phyloP scores from a whole-genome alignment of 2,329 filamentous ascomycete species.

The Alternaria arborescens region DNA sequence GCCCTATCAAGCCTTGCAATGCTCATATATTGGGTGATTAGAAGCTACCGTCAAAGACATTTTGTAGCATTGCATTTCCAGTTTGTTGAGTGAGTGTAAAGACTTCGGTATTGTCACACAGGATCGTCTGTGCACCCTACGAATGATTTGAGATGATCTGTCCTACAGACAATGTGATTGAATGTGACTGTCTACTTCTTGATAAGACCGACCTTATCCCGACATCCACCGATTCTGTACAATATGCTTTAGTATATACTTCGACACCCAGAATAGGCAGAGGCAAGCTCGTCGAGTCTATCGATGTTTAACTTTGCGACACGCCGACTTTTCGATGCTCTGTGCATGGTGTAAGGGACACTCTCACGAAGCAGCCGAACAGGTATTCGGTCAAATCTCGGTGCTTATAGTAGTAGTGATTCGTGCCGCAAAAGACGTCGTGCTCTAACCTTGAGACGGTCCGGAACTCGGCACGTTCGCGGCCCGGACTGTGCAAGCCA shows the following conservation, averaged over 20 bases:
- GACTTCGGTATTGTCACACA: not conserved
- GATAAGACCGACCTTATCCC: not conserved
- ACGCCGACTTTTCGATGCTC: not conserved
- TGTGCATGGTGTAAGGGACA: not conserved
- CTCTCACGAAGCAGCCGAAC: not conserved
- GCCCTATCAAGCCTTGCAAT: not conserved
- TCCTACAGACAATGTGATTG: not conserved
- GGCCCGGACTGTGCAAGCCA: conserved; percentile 1
- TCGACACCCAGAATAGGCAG: not conserved
- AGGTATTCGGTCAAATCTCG: conserved; percentile 3
- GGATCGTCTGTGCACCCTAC: too few relatives aligned
- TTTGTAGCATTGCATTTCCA: not conserved
- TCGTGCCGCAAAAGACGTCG: not conserved
- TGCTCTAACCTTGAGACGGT: not conserved
- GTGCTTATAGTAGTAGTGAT: not conserved
- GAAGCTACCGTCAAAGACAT: not conserved
- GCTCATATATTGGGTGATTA: not conserved
- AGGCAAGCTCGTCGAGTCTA: not conserved
- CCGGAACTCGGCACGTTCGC: conserved; percentile 2
- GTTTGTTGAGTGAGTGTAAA: not conserved
- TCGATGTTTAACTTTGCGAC: not conserved
- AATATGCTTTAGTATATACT: not conserved
- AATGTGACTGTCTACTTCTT: not conserved
- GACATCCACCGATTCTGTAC: not conserved
- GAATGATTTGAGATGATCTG: not conserved